Base-by-base conservation (phyloP, 2,329 filamentous ascomycete species). In the Cytospora schulzeri region DNA sequence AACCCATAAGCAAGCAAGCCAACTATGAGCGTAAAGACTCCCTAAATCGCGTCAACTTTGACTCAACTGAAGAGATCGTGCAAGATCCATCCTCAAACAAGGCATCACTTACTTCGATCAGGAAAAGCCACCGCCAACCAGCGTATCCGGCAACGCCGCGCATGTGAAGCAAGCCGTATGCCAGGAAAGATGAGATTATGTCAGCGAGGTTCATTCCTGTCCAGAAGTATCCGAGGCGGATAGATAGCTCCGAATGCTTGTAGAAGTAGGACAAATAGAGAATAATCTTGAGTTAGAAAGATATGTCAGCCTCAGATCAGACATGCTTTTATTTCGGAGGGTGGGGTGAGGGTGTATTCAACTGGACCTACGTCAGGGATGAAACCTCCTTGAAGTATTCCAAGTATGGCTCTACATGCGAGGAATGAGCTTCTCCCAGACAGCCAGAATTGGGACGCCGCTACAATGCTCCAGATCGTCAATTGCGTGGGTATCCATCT, bases 401-500 rank as follows among this genome's bases (percentile, higher is more conserved):
- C 80, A 0, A 81, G 69, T 5, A 81, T 69, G 0, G 74, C 71
- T 12, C 79, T 73, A 12, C 73, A 76, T 17, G 72, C 71, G 1
- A 81, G 69, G 64, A 80, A 82, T 0, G 77, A 77, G 1, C 70
- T 67, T 17, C 76, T 70, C 0, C 78, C 77, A 0, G 64, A 71
- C 1, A 81, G 69, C 73, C 76, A 78, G 60, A 75, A 81, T 70
- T 86, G 84, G 62, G 75, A 76, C 12, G 76, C 73, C 0, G 85
- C 80, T 8, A 87, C 80, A 4, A 85, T 68, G 68, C 81, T 85
- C 84, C 83, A 86, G 4, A 80, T 76, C 6, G 81, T 74, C 77
- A 88, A 85, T 69, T 86, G 84, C 59, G 82, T 74, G 0, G 85
- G 86, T 57, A 88, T 86, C 84, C 84, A 87, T 29, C 82, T 79